Conservation (phyloP, 2,329 filamentous ascomycete genomes). For the Volutella citrinella region DNA sequence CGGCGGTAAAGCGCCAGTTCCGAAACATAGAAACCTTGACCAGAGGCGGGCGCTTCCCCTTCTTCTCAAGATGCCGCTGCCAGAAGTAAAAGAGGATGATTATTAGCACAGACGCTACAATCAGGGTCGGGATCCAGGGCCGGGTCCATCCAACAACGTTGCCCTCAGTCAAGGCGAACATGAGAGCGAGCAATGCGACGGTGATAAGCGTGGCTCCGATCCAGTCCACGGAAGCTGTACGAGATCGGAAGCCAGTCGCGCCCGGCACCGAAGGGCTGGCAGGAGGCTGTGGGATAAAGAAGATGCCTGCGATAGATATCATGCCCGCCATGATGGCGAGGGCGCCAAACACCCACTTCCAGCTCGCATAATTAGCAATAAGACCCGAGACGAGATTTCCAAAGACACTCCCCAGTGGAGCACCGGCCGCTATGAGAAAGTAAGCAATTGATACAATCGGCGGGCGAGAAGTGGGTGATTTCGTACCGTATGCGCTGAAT, state of each 20-base stretch:
- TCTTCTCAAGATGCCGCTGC: slow-evolving; percentile 47
- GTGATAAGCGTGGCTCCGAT: slow-evolving; percentile 63
- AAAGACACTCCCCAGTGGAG: slow-evolving; percentile 61
- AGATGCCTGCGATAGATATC: slow-evolving; percentile 54
- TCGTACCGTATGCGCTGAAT: slow-evolving; percentile 58
- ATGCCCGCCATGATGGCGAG: slow-evolving; percentile 57
- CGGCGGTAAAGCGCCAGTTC: slow-evolving; percentile 57
- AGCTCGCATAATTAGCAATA: slow-evolving; percentile 59
- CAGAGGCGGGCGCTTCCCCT: slow-evolving; percentile 46
- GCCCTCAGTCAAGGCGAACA: slow-evolving; percentile 67
- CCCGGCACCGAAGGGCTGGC: slow-evolving; percentile 21
- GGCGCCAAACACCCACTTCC: slow-evolving; percentile 67
- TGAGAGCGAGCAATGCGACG: slow-evolving; percentile 55
- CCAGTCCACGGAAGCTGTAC: slow-evolving; percentile 59
- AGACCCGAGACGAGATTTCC: slow-evolving; percentile 65
- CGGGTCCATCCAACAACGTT: slow-evolving; percentile 66
- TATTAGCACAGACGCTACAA: slow-evolving; percentile 56
- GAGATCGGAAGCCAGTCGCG: slow-evolving; percentile 28
- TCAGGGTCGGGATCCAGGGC: slow-evolving; percentile 58
- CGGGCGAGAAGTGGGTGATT: background rate
- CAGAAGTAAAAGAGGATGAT: slow-evolving; percentile 56
- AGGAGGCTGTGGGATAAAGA: slow-evolving; percentile 56
- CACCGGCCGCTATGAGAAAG: slow-evolving; percentile 50
- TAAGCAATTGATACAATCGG: background rate
- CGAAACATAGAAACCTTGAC: slow-evolving; percentile 65